These are phyloP conservation scores for Talaromyces stipitatus DNA, from an alignment of 495 filamentous ascomycete species.

Conservation along the genomic window DNA sequence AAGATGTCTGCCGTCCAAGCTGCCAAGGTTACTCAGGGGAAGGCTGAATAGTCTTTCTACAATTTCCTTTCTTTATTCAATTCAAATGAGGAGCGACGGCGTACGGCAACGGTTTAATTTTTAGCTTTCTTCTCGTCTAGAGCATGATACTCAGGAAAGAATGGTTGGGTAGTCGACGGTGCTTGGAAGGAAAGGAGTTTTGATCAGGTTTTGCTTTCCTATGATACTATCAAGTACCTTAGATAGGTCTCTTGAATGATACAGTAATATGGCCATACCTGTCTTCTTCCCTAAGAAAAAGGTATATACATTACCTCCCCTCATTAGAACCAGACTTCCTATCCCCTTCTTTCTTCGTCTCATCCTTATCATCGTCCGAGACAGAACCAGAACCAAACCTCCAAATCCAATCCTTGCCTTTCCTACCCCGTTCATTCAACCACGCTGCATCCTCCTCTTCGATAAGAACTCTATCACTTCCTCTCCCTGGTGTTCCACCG, in stretches of 20 bases:
- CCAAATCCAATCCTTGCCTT: slow-evolving; percentile 6
- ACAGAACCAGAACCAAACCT: not conserved
- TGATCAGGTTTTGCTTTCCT: not conserved
- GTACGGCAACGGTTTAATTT: not conserved
- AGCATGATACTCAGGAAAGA: no score
- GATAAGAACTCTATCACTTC: slow-evolving; percentile 36
- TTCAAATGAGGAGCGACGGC: not conserved
- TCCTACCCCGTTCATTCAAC: slow-evolving; percentile 12
- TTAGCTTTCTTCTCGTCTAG: not conserved
- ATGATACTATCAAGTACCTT: not conserved
- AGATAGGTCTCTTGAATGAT: not conserved
- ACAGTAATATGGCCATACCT: not conserved
- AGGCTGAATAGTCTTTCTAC: slow-evolving; percentile 20
- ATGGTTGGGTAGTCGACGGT: not conserved
- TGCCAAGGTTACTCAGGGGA: slow-evolving; percentile 61
- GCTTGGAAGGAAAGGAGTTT: not conserved
- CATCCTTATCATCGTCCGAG: not conserved
- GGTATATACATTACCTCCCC: not conserved
- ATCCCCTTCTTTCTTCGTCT: not conserved
- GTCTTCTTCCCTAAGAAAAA: no score
- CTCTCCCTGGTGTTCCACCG: slow-evolving; percentile 11
- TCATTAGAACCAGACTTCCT: not conserved
- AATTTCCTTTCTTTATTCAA: not conserved
- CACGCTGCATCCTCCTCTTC: slow-evolving; percentile 33
- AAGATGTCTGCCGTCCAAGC: slow-evolving; percentile 96